phyloP scores from a whole-genome alignment of 73 alveolate genomes.

The Symbiodinium natans region DNA sequence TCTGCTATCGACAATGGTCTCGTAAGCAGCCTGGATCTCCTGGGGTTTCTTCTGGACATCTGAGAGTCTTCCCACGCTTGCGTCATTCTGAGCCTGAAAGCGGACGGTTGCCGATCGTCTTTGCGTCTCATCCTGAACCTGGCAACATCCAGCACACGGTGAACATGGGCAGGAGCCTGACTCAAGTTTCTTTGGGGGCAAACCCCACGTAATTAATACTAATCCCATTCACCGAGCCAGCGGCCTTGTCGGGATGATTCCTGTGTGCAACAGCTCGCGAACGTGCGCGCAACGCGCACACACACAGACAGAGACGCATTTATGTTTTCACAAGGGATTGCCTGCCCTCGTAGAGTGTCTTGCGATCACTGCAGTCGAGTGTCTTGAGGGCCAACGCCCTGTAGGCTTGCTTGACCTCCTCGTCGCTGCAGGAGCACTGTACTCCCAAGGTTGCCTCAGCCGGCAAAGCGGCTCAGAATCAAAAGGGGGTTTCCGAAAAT shows the following conservation, averaged over 20 bases:
- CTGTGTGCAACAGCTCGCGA: background rate
- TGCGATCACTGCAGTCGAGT: background rate
- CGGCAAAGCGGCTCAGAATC: background rate
- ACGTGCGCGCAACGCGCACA: background rate
- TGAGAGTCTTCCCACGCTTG: background rate
- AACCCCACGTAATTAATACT: no score
- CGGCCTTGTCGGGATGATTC: constrained; percentile 85
- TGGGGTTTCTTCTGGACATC: background rate
- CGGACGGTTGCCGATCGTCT: constrained; percentile 47
- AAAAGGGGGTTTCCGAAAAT: background rate
- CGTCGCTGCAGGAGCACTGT: constrained; percentile 3
- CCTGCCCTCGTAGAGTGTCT: no score
- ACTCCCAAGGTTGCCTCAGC: constrained; percentile 45
- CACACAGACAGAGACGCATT: background rate
- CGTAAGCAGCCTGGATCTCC: constrained; percentile 91
- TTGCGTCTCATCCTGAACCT: constrained; percentile 61
- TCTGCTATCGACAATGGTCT: constrained; percentile 31
- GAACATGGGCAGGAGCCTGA: background rate
- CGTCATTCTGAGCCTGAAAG: constrained; percentile 25
- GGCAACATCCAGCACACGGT: background rate
- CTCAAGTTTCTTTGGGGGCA: no score
- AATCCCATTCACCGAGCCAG: background rate
- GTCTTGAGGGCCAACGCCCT: constrained; percentile 57
- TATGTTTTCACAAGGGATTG: background rate
- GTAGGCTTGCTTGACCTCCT: constrained; percentile 69